Conservation (phyloP, 306 rosid species). For the Prunus kanzakura region DNA sequence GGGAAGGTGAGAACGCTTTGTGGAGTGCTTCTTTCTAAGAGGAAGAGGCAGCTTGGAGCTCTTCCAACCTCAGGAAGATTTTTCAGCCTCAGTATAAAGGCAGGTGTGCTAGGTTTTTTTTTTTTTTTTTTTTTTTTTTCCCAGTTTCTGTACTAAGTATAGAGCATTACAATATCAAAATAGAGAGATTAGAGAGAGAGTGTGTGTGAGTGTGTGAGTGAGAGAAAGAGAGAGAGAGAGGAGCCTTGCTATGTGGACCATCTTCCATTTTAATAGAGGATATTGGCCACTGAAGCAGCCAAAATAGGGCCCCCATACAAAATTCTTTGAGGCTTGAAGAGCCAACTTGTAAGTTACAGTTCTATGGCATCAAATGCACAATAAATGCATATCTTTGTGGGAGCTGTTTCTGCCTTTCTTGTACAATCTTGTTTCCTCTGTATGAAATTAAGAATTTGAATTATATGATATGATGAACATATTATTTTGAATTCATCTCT, state of each 20-base stretch:
- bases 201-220: conserved; percentile 13
- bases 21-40: conserved; percentile 87
- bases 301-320: conserved; percentile 33
- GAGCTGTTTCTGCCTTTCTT: conserved; percentile 36
- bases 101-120: conserved; percentile 25
- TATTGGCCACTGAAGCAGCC: conserved; percentile 62
- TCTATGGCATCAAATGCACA: conserved; percentile 64
- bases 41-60: conserved; percentile 12
- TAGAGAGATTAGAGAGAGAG: conserved; percentile 22
- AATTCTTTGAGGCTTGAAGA: conserved; percentile 80
- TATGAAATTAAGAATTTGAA: not conserved
- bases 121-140: not conserved
- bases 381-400: conserved; percentile 46
- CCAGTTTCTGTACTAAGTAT: conserved; percentile 29
- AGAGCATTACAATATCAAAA: conserved; percentile 39
- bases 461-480: conserved; percentile 11
- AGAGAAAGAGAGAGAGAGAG: conserved; percentile 4
- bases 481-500: conserved; percentile 18
- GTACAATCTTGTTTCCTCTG: conserved; percentile 22
- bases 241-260: conserved; percentile 50
- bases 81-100: conserved; percentile 19
- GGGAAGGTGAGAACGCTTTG: conserved; percentile 85
- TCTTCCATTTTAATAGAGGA: conserved; percentile 62
- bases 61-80: conserved; percentile 74
- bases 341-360: conserved; percentile 58